These are phyloP conservation scores for Aureobasidium lini DNA, from an alignment of 2,329 filamentous ascomycete genomes.

Conservation along the genomic window DNA sequence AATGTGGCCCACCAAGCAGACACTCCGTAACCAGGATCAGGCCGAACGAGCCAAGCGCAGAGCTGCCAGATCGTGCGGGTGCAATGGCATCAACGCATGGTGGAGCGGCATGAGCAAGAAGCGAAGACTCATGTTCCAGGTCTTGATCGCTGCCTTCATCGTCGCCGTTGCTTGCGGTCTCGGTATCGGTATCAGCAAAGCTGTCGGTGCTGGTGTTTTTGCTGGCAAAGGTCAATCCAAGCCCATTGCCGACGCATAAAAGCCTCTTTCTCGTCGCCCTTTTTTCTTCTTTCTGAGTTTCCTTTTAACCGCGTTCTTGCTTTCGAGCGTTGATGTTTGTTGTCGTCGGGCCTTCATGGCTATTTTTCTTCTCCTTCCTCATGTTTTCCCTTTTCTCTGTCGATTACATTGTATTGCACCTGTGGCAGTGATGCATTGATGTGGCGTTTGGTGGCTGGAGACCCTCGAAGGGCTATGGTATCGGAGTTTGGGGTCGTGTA, in stretches of 20 bases:
- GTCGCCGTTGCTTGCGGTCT: slow-evolving; percentile 40
- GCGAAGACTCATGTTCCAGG: slow-evolving; percentile 38
- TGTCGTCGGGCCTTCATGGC: not conserved
- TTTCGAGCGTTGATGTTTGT: not conserved
- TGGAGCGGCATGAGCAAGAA: slow-evolving; percentile 36
- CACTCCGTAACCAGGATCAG: slow-evolving; percentile 33
- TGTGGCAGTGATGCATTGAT: slow-evolving; percentile 9
- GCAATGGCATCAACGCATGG: slow-evolving; percentile 20
- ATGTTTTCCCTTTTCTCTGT: slow-evolving; percentile 6
- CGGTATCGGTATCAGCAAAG: slow-evolving; percentile 42
- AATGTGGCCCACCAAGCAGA: slow-evolving; percentile 45
- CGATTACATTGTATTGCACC: slow-evolving; percentile 4
- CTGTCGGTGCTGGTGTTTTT: slow-evolving; percentile 43
- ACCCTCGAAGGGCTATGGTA: not conserved
- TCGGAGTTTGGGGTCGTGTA: slow-evolving; percentile 2
- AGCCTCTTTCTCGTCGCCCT: not conserved
- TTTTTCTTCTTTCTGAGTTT: not conserved
- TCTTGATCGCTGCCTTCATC: slow-evolving; percentile 38
- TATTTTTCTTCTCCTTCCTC: not conserved
- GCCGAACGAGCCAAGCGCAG: slow-evolving; percentile 27
- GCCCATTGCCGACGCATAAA: slow-evolving; percentile 14
- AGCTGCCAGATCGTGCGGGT: slow-evolving; percentile 29
- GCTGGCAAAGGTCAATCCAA: slow-evolving; percentile 31
- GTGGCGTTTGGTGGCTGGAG: slow-evolving; percentile 6
- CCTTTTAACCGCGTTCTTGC: not conserved